phyloP scores from a whole-genome alignment of 2,329 filamentous ascomycete genomes.

The Claviceps citrina region DNA sequence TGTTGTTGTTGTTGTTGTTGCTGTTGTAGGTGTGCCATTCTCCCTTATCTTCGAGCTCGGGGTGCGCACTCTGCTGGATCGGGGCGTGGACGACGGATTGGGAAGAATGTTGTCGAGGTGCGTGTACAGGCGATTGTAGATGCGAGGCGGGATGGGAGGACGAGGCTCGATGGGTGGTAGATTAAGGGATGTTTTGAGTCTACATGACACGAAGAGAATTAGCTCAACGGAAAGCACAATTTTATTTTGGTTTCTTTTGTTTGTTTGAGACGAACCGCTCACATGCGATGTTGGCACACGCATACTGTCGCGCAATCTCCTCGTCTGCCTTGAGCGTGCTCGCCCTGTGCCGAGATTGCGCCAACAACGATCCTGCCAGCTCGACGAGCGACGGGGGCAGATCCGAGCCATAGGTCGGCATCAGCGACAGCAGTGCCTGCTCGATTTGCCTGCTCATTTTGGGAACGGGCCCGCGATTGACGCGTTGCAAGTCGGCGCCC shows the following conservation, averaged over 20 bases:
- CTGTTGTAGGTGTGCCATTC: conserved; percentile 13
- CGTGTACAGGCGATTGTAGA: conserved; percentile 71
- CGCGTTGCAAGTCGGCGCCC: too few relatives aligned
- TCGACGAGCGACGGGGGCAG: conserved; percentile 56
- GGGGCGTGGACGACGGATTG: conserved; percentile 20
- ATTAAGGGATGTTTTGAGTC: conserved; percentile 60
- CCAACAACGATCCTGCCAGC: conserved; percentile 56
- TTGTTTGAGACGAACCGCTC: conserved; percentile 41
- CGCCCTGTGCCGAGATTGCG: conserved; percentile 65
- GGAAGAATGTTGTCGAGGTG: conserved; percentile 64
- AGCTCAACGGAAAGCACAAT: too few relatives aligned
- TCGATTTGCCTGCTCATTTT: conserved; percentile 61
- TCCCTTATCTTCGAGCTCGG: conserved; percentile 19
- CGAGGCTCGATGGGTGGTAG: conserved; percentile 61
- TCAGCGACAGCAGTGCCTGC: conserved; percentile 54
- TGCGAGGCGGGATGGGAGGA: conserved; percentile 61
- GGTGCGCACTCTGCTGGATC: conserved; percentile 17
- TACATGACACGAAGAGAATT: conserved; percentile 16
- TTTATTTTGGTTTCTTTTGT: neutral
- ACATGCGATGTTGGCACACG: conserved; percentile 79
- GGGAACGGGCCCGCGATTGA: too few relatives aligned
- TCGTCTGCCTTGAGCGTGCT: conserved; percentile 69
- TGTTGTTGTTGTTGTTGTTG: too few relatives aligned
- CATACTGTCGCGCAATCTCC: conserved; percentile 71
- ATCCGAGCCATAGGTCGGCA: conserved; percentile 55